These are phyloP conservation scores for Kalmanozyma brasiliensis DNA, from an alignment of 1,284 basidiomycete genomes.

Conservation along the genomic window DNA sequence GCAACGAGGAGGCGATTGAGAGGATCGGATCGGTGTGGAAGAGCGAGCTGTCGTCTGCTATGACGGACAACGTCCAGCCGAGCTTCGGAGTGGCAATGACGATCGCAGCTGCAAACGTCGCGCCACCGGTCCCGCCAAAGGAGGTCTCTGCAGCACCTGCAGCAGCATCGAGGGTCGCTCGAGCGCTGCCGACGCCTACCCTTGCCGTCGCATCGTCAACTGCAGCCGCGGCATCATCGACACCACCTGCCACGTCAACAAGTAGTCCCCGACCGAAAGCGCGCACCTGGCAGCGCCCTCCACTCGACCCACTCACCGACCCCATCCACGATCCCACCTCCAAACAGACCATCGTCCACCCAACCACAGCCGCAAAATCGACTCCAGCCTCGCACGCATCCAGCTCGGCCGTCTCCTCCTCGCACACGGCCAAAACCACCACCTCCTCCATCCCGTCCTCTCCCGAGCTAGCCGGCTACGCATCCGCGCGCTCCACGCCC, in stretches of 20 bases:
- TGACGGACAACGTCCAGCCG: constrained; percentile 33
- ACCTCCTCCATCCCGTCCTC: constrained; percentile 20
- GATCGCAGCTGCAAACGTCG: constrained; percentile 19
- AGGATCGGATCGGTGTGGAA: constrained; percentile 53
- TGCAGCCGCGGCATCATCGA: neutral
- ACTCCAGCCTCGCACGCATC: constrained; percentile 39
- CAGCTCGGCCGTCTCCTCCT: constrained; percentile 13
- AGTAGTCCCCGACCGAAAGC: constrained; percentile 34
- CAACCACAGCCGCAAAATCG: constrained; percentile 16
- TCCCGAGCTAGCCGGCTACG: constrained; percentile 47
- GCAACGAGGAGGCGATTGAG: constrained; percentile 45
- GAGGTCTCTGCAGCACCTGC: constrained; percentile 12
- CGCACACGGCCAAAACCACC: constrained; percentile 4
- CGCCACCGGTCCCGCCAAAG: constrained; percentile 55
- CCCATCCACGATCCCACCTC: constrained; percentile 35
- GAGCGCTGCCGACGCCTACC: neutral
- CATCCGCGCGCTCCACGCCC: constrained; percentile 42
- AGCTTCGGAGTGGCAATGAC: constrained; percentile 38
- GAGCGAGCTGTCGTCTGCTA: constrained; percentile 50
- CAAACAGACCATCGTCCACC: constrained; percentile 29
- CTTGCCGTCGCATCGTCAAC: neutral
- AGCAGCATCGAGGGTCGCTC: constrained; percentile 1
- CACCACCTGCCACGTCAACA: constrained; percentile 2
- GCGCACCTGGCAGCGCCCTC: constrained; percentile 41
- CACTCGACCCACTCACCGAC: constrained; percentile 33